Evolutionary conservation across 116 monocot species (phyloP).

Genomic region (Cymodocea nodosa): DNA sequence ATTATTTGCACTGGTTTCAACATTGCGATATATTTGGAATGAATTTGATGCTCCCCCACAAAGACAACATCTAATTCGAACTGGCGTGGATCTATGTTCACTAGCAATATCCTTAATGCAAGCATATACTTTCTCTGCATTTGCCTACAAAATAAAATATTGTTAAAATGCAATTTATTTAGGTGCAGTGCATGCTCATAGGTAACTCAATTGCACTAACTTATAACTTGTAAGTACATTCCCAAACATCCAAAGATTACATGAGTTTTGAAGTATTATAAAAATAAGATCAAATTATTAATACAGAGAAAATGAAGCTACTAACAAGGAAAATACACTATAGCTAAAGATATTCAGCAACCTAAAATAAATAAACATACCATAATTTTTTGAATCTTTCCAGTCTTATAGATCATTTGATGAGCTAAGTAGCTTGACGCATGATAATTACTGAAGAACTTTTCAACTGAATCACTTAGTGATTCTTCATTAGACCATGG

Average conservation of each 20-base stretch:
- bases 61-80: slow-evolving; percentile 59
- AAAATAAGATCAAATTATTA: too few species aligned
- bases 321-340: too few species aligned
- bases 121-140: slow-evolving; percentile 38
- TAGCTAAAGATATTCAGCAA: background rate
- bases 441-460: slow-evolving; percentile 82
- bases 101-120: slow-evolving; percentile 19
- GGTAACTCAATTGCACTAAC: too few species aligned
- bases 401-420: slow-evolving; percentile 63
- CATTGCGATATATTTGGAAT: slow-evolving; percentile 28
- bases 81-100: slow-evolving; percentile 19
- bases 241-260: too few species aligned
- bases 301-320: too few species aligned
- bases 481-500: slow-evolving; percentile 39
- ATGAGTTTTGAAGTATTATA: too few species aligned
- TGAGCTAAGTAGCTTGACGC: slow-evolving; percentile 77
- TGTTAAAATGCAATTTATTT: too few species aligned
- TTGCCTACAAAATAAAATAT: slow-evolving; percentile 25
- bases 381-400: slow-evolving; percentile 63
- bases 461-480: slow-evolving; percentile 41
- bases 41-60: slow-evolving; percentile 65
- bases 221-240: too few species aligned
- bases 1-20: slow-evolving; percentile 29
- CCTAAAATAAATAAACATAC: slow-evolving; percentile 32
- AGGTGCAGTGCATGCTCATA: too few species aligned